Conservation (phyloP, 345 rosid species). For the Pugionium dolabratum region DNA sequence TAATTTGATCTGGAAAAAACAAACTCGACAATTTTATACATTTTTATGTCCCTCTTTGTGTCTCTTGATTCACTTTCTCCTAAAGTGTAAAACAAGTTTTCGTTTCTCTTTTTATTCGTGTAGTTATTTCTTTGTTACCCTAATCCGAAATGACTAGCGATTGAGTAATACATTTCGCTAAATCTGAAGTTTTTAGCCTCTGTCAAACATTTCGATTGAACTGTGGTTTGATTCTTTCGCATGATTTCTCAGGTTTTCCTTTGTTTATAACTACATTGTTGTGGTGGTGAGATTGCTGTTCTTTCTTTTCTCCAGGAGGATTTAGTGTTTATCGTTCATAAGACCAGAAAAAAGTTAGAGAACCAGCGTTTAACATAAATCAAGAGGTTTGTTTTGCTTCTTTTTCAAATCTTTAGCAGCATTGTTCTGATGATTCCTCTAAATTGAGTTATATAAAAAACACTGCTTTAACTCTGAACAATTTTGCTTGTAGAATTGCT, state of each 20-base stretch:
- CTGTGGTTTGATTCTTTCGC: background rate
- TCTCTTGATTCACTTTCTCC: background rate
- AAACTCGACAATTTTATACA: background rate
- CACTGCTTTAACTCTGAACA: background rate
- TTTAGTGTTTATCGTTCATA: conserved; percentile 3
- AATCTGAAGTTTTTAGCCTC: conserved; percentile 4
- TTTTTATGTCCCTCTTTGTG: background rate
- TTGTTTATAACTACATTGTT: conserved; percentile 10
- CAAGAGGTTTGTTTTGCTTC: conserved; percentile 21
- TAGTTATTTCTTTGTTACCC: background rate
- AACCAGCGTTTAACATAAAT: conserved; percentile 17
- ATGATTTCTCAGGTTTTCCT: conserved; percentile 17
- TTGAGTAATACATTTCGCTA: background rate
- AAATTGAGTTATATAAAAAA: background rate
- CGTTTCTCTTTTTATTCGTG: background rate
- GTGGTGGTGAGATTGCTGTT: background rate
- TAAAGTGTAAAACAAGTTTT: background rate
- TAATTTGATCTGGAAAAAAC: conserved; percentile 22
- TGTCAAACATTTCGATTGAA: background rate
- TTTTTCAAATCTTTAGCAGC: background rate
- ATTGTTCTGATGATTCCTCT: background rate
- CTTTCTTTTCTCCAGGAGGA: conserved; percentile 8
- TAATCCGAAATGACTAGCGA: conserved; percentile 3
- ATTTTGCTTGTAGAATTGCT: conserved; percentile 3
- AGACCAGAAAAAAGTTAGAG: conserved; percentile 7